phyloP scores from a whole-genome alignment of 1,284 basidiomycete genomes.

The Cryptococcus neoformans region DNA sequence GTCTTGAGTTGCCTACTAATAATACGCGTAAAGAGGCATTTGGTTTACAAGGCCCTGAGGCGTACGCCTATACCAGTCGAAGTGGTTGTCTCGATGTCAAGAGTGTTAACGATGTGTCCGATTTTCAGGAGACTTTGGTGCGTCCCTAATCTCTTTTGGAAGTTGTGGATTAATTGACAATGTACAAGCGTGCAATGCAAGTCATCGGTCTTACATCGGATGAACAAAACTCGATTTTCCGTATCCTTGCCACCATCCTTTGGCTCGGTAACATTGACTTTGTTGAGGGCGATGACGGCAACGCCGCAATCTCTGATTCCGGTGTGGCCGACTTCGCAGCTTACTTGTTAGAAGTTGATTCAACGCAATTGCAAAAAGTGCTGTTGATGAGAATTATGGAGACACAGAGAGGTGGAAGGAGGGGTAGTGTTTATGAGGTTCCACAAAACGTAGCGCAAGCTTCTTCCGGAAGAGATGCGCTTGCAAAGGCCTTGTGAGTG shows the following conservation, averaged over 20 bases:
- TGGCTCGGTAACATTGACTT: conserved; percentile 98
- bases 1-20: conserved; percentile 10
- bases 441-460: conserved; percentile 95
- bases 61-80: conserved; percentile 88
- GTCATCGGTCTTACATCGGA: conserved; percentile 78
- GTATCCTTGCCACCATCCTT: conserved; percentile 86
- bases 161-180: neutral
- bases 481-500: conserved; percentile 77
- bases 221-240: conserved; percentile 91
- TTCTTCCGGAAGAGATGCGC: conserved; percentile 79
- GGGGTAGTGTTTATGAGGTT: conserved; percentile 90
- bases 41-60: conserved; percentile 94
- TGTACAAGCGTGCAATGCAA: conserved; percentile 79
- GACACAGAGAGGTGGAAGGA: conserved; percentile 83
- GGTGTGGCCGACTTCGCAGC: conserved; percentile 94
- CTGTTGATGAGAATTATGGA: conserved; percentile 86
- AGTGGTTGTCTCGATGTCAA: conserved; percentile 90
- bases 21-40: conserved; percentile 69
- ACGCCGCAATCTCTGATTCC: conserved; percentile 74
- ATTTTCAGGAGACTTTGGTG: conserved; percentile 85
- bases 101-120: conserved; percentile 84
- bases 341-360: conserved; percentile 88
- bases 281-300: conserved; percentile 83
- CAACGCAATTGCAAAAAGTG: conserved; percentile 75
- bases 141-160: conserved; percentile 29